phyloP scores from a whole-genome alignment of 805 yeast species.

The Myxozyma monticola region DNA sequence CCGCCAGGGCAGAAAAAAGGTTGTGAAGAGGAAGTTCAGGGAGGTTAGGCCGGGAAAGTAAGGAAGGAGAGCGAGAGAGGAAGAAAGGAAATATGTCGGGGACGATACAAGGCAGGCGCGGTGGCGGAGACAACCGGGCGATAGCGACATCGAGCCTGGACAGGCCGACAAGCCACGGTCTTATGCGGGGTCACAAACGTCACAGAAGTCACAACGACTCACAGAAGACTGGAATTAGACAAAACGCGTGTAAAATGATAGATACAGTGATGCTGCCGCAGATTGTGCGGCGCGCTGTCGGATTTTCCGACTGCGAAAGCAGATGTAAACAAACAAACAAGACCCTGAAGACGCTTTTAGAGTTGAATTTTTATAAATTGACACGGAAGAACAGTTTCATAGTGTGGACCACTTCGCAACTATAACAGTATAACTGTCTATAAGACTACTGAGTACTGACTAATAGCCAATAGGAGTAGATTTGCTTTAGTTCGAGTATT shows the following conservation, averaged over 20 bases:
- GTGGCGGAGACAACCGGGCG: neutral
- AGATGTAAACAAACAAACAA: slow-evolving; percentile 1
- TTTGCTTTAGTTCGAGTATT: too few species aligned
- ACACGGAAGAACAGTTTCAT: too few species aligned
- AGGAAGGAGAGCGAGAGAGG: neutral
- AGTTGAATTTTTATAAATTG: too few species aligned
- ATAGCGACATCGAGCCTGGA: neutral
- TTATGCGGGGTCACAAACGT: slow-evolving; percentile 1
- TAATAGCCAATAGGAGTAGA: too few species aligned
- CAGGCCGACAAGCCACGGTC: neutral
- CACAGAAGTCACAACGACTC: slow-evolving; percentile 3
- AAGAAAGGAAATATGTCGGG: too few species aligned
- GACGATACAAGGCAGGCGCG: too few species aligned
- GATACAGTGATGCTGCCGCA: slow-evolving; percentile 1
- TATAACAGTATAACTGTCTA: too few species aligned
- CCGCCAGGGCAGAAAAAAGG: neutral
- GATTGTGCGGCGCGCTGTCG: neutral
- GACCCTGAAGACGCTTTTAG: too few species aligned
- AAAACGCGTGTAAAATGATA: neutral
- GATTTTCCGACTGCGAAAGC: neutral
- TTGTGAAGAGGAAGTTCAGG: neutral
- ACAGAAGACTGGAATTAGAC: neutral
- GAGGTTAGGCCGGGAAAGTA: too few species aligned
- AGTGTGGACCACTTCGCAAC: too few species aligned
- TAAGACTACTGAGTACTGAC: too few species aligned